Percentiles rank a stretch among this genome's conserved stretches.
Evolutionary conservation across 371 early-diverging fungal species (phyloP).

Genomic region (Zancudomyces culisetae): DNA sequence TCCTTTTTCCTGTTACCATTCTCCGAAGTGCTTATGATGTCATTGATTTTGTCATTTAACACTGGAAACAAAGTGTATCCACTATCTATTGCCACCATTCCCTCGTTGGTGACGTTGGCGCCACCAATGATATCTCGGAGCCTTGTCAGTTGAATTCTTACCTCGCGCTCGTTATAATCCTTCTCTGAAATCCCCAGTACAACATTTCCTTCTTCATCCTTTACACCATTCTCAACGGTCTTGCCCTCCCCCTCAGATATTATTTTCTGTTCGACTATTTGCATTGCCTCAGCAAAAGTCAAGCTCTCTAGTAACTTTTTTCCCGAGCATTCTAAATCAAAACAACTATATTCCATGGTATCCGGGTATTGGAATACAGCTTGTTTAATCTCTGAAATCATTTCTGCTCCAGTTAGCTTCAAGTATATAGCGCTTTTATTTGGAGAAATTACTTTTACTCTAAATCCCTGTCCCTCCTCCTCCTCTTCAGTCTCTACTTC

Average conservation of each 20-base stretch:
- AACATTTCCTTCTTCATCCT: conserved; percentile 46
- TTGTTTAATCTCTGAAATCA: conserved; percentile 72
- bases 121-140: conserved; percentile 67
- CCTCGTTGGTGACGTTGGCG: conserved; percentile 44
- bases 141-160: conserved; percentile 68
- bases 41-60: conserved; percentile 24
- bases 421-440: neutral
- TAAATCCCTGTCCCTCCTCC: neutral
- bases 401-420: conserved; percentile 20
- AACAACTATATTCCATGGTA: conserved; percentile 73
- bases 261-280: neutral
- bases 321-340: conserved; percentile 56
- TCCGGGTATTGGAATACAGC: conserved; percentile 70
- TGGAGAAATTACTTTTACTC: neutral
- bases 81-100: conserved; percentile 51
- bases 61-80: conserved; percentile 46
- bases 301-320: conserved; percentile 22
- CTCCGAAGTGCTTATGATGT: conserved; percentile 3
- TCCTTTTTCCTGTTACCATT: too few species aligned
- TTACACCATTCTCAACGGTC: too few species aligned
- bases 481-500: neutral
- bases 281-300: neutral
- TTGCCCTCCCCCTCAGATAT: neutral
- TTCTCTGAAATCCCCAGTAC: conserved; percentile 53
- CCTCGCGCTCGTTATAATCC: conserved; percentile 73